Evolutionary conservation across 257 asterid species (phyloP), one percentile per base, ranked within the genome.

Genomic region (Mentha longifolia): DNA sequence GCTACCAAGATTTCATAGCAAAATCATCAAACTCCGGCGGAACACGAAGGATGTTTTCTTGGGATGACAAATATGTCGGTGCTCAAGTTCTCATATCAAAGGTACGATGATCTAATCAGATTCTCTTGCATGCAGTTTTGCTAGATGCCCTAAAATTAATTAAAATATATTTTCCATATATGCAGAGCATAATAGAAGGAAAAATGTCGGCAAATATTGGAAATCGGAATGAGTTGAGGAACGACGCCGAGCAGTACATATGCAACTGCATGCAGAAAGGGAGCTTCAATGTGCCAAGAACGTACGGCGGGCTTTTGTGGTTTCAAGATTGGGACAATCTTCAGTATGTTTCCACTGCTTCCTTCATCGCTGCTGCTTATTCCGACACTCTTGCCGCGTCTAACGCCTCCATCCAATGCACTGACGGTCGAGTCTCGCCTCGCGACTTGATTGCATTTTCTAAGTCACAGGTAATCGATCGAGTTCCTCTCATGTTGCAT

Each of bases 21-120:
- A n/a, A n/a, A 31, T 50, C 77, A 54, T 6, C 58, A 0, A 73
- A 47, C 68, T 58, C 60, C 6, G 89, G 88, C 6, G 88, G 86
- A n/a, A 70, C 85, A 2, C 52, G 86, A 57, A 42, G 28, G 13
- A 77, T 41, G 70, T 82, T 84, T 61, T 80, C 87, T 12, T 84
- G 89, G 92, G 92, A 86, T 19, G 87, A 84, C 82, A 84, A 86
- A 68, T 84, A 57, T 56, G 65, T 61, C 2, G 89, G 92, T 0
- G 80, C 78, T 50, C 86, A 82, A 62, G 51, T 82, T 30, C 83
- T 86, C 9, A 37, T 86, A 41, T 43, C 84, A 5, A 74, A 80
- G 89, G 92, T 84, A 37, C 13, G 7, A 0, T 4, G 6, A 42
- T 42, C 7, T 42, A 8, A 42, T 11, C 14, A 42, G 6, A 8